Evolutionary conservation across 805 yeast species (phyloP).

Genomic region (Sugiyamaella marilandica): DNA sequence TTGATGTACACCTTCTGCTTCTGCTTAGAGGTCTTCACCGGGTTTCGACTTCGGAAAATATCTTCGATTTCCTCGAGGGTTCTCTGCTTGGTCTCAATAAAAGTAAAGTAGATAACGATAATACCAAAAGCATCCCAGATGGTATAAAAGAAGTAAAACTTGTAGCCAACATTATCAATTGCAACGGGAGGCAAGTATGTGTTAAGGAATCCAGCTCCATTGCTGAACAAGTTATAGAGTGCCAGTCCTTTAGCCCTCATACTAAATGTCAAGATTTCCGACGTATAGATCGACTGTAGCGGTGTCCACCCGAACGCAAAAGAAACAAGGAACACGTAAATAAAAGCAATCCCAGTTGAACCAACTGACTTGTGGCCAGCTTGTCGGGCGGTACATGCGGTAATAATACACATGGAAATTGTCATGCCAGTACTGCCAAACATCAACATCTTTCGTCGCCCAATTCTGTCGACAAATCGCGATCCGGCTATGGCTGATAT

Average conservation of each 20-base stretch:
- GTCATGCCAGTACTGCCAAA: slow-evolving; percentile 24
- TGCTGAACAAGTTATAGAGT: slow-evolving; percentile 24
- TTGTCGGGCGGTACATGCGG: slow-evolving; percentile 12
- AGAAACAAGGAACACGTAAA: slow-evolving; percentile 9
- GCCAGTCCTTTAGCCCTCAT: slow-evolving; percentile 27
- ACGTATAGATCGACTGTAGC: slow-evolving; percentile 33
- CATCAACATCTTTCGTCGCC: slow-evolving; percentile 28
- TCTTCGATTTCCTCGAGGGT: slow-evolving; percentile 74
- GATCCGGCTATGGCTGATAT: slow-evolving; percentile 17
- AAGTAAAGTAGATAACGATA: slow-evolving; percentile 54
- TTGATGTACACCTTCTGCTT: slow-evolving; percentile 11
- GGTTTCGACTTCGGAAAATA: slow-evolving; percentile 36
- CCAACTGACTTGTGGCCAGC: slow-evolving; percentile 18
- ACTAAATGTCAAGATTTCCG: slow-evolving; percentile 25
- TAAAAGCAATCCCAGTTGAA: slow-evolving; percentile 15
- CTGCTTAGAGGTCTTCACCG: slow-evolving; percentile 8
- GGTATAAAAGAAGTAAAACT: slow-evolving; percentile 32
- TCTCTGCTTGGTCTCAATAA: slow-evolving; percentile 72
- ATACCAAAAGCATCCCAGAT: slow-evolving; percentile 29
- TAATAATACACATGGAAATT: slow-evolving; percentile 18
- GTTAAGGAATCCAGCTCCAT: slow-evolving; percentile 30
- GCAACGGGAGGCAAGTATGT: slow-evolving; percentile 24
- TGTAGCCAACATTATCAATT: slow-evolving; percentile 29
- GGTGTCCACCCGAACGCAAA: slow-evolving; percentile 32
- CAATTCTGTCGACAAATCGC: slow-evolving; percentile 24